These are phyloP conservation scores for Ganoderma lucidum DNA, from an alignment of 1,284 basidiomycete species.

Conservation along the genomic window DNA sequence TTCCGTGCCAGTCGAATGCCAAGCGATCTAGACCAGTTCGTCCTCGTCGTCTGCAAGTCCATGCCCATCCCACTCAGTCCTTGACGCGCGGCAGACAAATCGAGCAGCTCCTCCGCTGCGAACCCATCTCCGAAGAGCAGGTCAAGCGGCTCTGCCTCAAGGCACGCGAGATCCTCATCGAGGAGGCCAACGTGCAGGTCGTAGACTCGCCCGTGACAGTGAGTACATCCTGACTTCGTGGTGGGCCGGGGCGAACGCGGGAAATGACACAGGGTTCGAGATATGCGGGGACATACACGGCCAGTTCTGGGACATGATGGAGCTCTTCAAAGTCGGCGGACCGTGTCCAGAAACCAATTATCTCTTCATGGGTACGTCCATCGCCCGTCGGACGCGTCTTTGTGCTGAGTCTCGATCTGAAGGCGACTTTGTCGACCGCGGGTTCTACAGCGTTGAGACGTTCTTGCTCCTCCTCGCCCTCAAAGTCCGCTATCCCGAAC, in stretches of 20 bases:
- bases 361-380: slow-evolving; percentile 92
- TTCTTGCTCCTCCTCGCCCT: slow-evolving; percentile 94
- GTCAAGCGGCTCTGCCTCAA: slow-evolving; percentile 95
- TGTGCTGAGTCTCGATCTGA: slow-evolving; percentile 9
- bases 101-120: slow-evolving; percentile 89
- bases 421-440: slow-evolving; percentile 97
- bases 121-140: slow-evolving; percentile 92
- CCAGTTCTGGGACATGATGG: slow-evolving; percentile 98
- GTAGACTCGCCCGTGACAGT: slow-evolving; percentile 98
- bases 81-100: slow-evolving; percentile 67
- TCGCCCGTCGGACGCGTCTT: background rate
- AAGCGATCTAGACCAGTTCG: slow-evolving; percentile 33
- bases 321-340: slow-evolving; percentile 96
- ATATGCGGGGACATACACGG: slow-evolving; percentile 99
- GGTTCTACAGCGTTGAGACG: slow-evolving; percentile 98
- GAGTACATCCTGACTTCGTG: slow-evolving; percentile 40
- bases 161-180: slow-evolving; percentile 95
- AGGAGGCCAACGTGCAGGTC: slow-evolving; percentile 97
- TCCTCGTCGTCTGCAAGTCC: slow-evolving; percentile 20
- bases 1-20: slow-evolving; percentile 17
- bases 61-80: slow-evolving; percentile 5
- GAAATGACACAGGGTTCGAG: slow-evolving; percentile 49
- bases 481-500: slow-evolving; percentile 97
- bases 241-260: slow-evolving; percentile 20
- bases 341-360: slow-evolving; percentile 97